phyloP scores from a whole-genome alignment of 2,329 filamentous ascomycete genomes.

The Xylaria sp. region DNA sequence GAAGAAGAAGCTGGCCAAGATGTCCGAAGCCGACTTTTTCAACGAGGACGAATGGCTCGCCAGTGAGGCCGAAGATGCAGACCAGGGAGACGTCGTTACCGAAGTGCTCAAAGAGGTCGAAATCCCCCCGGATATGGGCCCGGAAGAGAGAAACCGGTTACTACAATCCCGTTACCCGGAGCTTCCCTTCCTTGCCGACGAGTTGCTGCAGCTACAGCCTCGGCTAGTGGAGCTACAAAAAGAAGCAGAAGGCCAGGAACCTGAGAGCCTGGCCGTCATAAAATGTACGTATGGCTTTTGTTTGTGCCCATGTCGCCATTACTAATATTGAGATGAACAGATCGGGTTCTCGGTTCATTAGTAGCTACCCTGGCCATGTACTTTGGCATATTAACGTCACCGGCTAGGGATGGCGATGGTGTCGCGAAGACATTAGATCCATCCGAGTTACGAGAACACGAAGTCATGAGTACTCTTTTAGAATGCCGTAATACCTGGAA shows the following conservation, averaged over 20 bases:
- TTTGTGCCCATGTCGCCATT: neutral
- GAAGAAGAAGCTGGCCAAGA: conserved; percentile 87
- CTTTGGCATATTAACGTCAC: conserved; percentile 90
- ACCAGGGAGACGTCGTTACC: conserved; percentile 73
- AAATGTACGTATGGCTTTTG: conserved; percentile 60
- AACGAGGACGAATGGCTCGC: conserved; percentile 88
- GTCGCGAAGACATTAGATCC: conserved; percentile 73
- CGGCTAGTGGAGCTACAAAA: conserved; percentile 69
- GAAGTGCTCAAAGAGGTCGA: conserved; percentile 88
- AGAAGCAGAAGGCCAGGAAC: conserved; percentile 63
- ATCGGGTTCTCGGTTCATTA: conserved; percentile 85
- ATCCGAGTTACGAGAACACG: conserved; percentile 85
- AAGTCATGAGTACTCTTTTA: conserved; percentile 87
- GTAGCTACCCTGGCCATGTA: conserved; percentile 90
- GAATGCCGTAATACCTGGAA: conserved; percentile 85
- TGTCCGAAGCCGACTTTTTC: conserved; percentile 94
- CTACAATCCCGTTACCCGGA: conserved; percentile 88
- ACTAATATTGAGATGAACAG: conserved; percentile 25
- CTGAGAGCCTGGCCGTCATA: conserved; percentile 68
- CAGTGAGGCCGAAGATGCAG: conserved; percentile 60
- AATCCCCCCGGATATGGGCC: conserved; percentile 80
- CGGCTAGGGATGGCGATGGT: conserved; percentile 68
- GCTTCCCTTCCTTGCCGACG: conserved; percentile 85
- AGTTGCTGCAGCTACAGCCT: conserved; percentile 79
- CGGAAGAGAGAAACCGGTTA: conserved; percentile 79